These are phyloP conservation scores for Lotmaria passim DNA, from an alignment of 208 protist genomes.

Conservation along the genomic window DNA sequence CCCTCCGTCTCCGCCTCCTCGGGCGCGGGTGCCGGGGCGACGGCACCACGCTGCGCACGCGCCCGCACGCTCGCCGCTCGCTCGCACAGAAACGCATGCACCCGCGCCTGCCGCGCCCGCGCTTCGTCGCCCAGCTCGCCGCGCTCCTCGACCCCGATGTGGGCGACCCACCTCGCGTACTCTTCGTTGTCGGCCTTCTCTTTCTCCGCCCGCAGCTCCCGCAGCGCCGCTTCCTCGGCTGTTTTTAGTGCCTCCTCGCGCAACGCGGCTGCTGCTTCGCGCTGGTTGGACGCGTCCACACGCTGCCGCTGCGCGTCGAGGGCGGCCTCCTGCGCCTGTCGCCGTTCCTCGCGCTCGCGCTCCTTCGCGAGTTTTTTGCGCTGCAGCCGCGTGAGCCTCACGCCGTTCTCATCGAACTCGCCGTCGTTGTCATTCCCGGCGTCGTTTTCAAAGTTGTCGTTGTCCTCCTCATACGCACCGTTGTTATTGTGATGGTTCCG, in stretches of 20 bases:
- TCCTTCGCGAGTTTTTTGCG: constrained; percentile 68
- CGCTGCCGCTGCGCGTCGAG: constrained; percentile 39
- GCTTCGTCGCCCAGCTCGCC: constrained; percentile 73
- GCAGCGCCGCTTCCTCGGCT: constrained; percentile 55
- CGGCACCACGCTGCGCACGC: constrained; percentile 12
- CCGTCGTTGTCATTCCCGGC: constrained; percentile 12
- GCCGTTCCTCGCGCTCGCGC: constrained; percentile 56
- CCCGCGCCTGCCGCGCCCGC: constrained; percentile 31
- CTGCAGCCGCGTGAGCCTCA: constrained; percentile 58
- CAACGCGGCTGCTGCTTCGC: constrained; percentile 30
- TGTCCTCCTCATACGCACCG: not conserved
- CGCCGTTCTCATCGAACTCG: constrained; percentile 20
- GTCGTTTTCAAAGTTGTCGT: constrained; percentile 22
- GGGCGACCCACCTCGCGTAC: constrained; percentile 66
- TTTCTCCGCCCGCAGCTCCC: constrained; percentile 69
- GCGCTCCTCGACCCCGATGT: constrained; percentile 67
- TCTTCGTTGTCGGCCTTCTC: constrained; percentile 59
- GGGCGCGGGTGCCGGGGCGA: not conserved
- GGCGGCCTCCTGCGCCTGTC: constrained; percentile 39
- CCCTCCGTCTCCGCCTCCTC: not conserved
- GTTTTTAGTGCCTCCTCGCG: constrained; percentile 41
- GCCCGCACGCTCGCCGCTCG: constrained; percentile 40
- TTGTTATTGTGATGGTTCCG: not conserved
- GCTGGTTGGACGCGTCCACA: constrained; percentile 5
- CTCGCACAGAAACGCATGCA: constrained; percentile 38